Percentiles rank a stretch among this genome's conserved stretches.
phyloP scores from a whole-genome alignment of 768 basidiomycete species.

The Candolleomyces efflorescens region DNA sequence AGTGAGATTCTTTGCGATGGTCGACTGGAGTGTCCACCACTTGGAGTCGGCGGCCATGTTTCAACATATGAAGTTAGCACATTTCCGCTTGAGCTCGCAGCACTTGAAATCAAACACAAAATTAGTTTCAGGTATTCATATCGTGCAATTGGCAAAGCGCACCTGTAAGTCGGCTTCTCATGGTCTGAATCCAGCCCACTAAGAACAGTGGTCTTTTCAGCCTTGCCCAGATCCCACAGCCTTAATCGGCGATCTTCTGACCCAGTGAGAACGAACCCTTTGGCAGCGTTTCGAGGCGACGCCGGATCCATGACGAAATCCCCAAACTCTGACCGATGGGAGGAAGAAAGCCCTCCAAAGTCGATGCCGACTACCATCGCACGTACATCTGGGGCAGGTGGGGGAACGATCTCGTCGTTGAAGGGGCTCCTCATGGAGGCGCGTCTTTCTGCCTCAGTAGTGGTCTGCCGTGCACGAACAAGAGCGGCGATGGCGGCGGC shows the following conservation, averaged over 20 bases:
- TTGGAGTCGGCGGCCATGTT: slow-evolving; percentile 49
- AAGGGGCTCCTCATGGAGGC: slow-evolving; percentile 28
- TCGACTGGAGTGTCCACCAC: slow-evolving; percentile 52
- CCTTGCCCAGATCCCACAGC: slow-evolving; percentile 78
- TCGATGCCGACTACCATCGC: slow-evolving; percentile 69
- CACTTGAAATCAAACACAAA: slow-evolving; percentile 21
- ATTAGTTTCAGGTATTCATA: neutral
- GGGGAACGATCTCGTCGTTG: slow-evolving; percentile 31
- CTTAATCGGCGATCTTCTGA: slow-evolving; percentile 88
- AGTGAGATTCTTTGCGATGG: slow-evolving; percentile 73
- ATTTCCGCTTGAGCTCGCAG: slow-evolving; percentile 28
- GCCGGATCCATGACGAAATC: slow-evolving; percentile 37
- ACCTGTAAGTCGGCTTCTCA: slow-evolving; percentile 81
- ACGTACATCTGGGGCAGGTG: slow-evolving; percentile 64
- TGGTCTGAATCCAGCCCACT: slow-evolving; percentile 74
- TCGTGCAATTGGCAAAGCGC: slow-evolving; percentile 13
- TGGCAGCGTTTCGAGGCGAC: slow-evolving; percentile 34
- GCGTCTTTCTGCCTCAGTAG: slow-evolving; percentile 20
- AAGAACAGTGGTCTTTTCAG: slow-evolving; percentile 72
- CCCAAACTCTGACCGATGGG: slow-evolving; percentile 49
- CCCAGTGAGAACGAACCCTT: slow-evolving; percentile 81
- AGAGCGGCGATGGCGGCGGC: slow-evolving; percentile 77
- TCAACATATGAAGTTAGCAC: slow-evolving; percentile 54
- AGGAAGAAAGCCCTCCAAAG: slow-evolving; percentile 64
- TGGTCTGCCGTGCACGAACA: slow-evolving; percentile 42